Base-by-base conservation (phyloP, 768 basidiomycete genomes). In the Fistulinella prunicolor region DNA sequence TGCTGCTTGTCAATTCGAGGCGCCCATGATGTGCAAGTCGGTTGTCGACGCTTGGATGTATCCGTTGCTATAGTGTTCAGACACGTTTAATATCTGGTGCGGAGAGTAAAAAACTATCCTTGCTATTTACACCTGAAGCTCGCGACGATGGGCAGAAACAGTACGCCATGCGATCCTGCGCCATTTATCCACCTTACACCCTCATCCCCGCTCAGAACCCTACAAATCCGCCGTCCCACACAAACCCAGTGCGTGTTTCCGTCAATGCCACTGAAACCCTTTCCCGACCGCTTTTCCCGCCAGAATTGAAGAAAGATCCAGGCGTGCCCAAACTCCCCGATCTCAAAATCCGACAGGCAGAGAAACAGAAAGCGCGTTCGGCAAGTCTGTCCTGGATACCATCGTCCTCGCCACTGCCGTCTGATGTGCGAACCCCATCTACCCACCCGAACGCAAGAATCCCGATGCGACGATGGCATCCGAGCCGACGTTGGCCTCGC, bases 291-390 rank as follows among this genome's bases (percentile, higher is more conserved):
- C 16, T 39, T 42, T 32, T 26, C 19, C 34, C 14, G 6, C 17
- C 5, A 92, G 90, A 87, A 62, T 71, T 92, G 34, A 92, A 88
- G 69, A 94, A 90, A 62, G 93, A 95, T 64, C 87, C 89, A 29
- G 94, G 92, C 16, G 73, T 96, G 2, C 93, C 93, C 6, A 83
- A 86, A 59, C 77, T 95, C 2, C 85, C 89, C 14, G 75, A 82
- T 68, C 70, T 88, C 40, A 89, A 89, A 70, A 70, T 72, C 26
- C 71, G 75, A 49, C 78, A 79, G 70, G 74, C 73, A 46, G 76
- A 71, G 32, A 79, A 75, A 48, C 73, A 75, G 35, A 74, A 72
- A 44, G 67, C 68, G 19, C 72, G 67, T 20, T 59, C 67, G 34
- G 78, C 73, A 53, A 45, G 74, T 74, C 36, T 10, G 21, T 21